Percentiles rank a stretch among this genome's conserved stretches.
phyloP scores from a whole-genome alignment of 1,284 basidiomycete genomes.

The Clitocybe nebularis region DNA sequence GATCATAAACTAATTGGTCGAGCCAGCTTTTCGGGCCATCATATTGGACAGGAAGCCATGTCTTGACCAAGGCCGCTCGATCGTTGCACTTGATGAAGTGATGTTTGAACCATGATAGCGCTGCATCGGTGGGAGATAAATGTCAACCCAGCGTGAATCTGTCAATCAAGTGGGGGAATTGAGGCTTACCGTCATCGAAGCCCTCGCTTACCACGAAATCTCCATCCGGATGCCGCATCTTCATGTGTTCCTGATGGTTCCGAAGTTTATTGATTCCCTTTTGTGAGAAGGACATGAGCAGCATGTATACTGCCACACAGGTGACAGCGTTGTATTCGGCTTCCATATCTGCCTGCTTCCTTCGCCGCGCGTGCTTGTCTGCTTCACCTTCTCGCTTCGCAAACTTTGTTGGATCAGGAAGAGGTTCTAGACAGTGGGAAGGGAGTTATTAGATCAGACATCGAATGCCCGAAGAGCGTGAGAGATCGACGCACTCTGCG shows the following conservation, averaged over 20 bases:
- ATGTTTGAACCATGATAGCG: slow-evolving; percentile 72
- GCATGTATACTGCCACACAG: slow-evolving; percentile 88
- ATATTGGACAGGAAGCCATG: slow-evolving; percentile 74
- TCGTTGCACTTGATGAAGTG: slow-evolving; percentile 78
- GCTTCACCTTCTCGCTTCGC: slow-evolving; percentile 66
- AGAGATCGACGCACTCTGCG: slow-evolving; percentile 56
- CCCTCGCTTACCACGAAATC: slow-evolving; percentile 68
- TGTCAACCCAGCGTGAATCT: slow-evolving; percentile 2
- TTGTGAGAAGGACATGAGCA: slow-evolving; percentile 89
- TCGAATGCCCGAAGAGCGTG: background rate
- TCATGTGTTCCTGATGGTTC: slow-evolving; percentile 69
- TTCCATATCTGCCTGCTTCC: slow-evolving; percentile 68
- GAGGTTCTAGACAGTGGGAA: slow-evolving; percentile 49
- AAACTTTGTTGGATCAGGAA: slow-evolving; percentile 73
- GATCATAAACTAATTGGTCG: slow-evolving; percentile 80
- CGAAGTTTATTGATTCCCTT: slow-evolving; percentile 81
- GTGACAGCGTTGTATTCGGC: slow-evolving; percentile 80
- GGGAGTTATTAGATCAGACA: background rate
- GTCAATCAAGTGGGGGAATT: slow-evolving; percentile 8
- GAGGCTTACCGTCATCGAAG: slow-evolving; percentile 66
- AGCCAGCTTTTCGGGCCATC: slow-evolving; percentile 71
- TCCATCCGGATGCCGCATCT: slow-evolving; percentile 72
- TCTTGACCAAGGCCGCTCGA: slow-evolving; percentile 71
- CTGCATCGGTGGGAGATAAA: slow-evolving; percentile 29
- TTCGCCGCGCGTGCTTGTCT: slow-evolving; percentile 58